A percentile compares a stretch with the other conserved stretches of the same genome.
Conservation (phyloP, 306 rosid genomes). For the Castanea mollissima region DNA sequence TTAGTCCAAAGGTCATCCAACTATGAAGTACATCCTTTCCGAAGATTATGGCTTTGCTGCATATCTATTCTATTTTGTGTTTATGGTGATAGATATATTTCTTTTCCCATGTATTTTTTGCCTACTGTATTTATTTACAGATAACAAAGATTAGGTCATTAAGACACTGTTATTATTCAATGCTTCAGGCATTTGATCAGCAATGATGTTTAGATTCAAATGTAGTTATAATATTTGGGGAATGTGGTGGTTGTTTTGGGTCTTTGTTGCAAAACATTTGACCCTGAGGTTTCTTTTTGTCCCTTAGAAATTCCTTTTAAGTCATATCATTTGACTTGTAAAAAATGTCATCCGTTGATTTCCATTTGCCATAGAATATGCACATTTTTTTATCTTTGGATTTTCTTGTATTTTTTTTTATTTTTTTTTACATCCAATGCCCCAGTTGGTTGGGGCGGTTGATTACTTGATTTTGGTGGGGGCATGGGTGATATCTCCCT, state of each 20-base stretch:
- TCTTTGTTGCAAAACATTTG: not conserved
- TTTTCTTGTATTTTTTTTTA: not conserved
- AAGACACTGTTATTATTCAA: not conserved
- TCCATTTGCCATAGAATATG: not conserved
- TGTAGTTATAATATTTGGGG: not conserved
- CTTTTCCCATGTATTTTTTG: not conserved
- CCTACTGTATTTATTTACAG: not conserved
- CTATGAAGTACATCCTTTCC: not conserved
- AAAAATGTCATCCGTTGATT: not conserved
- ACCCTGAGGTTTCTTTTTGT: not conserved
- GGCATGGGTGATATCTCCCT: too few species aligned
- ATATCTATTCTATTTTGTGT: not conserved
- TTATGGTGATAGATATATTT: not conserved
- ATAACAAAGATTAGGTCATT: not conserved
- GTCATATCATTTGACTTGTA: not conserved
- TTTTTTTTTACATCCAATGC: not conserved
- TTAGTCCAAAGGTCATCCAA: not conserved
- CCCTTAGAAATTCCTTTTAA: not conserved
- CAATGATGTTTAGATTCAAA: not conserved
- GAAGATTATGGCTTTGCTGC: not conserved
- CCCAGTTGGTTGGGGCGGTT: too few species aligned
- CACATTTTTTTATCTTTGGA: not conserved
- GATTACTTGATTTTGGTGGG: too few species aligned
- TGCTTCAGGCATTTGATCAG: not conserved
- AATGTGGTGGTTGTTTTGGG: not conserved